These are phyloP conservation scores for Cryptococcus sp. DNA, from an alignment of 1,284 basidiomycete species.

Conservation along the genomic window DNA sequence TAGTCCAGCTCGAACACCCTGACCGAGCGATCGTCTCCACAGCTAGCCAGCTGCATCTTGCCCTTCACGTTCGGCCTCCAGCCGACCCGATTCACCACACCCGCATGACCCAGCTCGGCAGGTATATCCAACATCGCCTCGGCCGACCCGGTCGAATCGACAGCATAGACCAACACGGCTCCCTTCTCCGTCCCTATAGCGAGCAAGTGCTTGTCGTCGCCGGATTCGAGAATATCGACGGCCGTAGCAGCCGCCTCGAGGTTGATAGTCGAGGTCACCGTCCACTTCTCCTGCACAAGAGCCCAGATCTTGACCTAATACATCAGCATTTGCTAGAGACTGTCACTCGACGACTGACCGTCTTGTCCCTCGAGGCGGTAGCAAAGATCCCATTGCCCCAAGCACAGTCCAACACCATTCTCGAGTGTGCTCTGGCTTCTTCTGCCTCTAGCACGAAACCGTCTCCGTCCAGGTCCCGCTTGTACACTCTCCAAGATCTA, in stretches of 20 bases:
- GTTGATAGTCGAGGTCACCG: slow-evolving; percentile 31
- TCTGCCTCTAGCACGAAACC: slow-evolving; percentile 58
- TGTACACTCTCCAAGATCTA: slow-evolving; percentile 83
- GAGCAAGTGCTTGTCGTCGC: slow-evolving; percentile 20
- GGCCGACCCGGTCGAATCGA: slow-evolving; percentile 7
- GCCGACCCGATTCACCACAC: slow-evolving; percentile 42
- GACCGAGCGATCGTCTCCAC: slow-evolving; percentile 47
- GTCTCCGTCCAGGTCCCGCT: not conserved
- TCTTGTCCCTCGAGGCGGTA: slow-evolving; percentile 93
- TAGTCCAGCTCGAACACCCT: slow-evolving; percentile 31
- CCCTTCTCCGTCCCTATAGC: slow-evolving; percentile 48
- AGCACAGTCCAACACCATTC: slow-evolving; percentile 92
- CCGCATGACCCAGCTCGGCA: slow-evolving; percentile 31
- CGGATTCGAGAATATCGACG: slow-evolving; percentile 25
- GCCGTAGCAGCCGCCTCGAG: slow-evolving; percentile 45
- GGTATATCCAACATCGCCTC: slow-evolving; percentile 7
- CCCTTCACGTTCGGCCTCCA: slow-evolving; percentile 20
- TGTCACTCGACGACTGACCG: slow-evolving; percentile 53
- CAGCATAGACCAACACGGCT: slow-evolving; percentile 29
- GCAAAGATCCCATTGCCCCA: slow-evolving; percentile 69
- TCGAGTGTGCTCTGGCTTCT: slow-evolving; percentile 77
- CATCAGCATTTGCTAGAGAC: not conserved
- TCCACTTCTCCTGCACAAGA: slow-evolving; percentile 29
- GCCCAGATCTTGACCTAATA: slow-evolving; percentile 3
- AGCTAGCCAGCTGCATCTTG: slow-evolving; percentile 42